Percentiles rank a stretch among this genome's conserved stretches.
These are phyloP conservation scores for Garcia nutans DNA, from an alignment of 345 rosid species.

Conservation along the genomic window DNA sequence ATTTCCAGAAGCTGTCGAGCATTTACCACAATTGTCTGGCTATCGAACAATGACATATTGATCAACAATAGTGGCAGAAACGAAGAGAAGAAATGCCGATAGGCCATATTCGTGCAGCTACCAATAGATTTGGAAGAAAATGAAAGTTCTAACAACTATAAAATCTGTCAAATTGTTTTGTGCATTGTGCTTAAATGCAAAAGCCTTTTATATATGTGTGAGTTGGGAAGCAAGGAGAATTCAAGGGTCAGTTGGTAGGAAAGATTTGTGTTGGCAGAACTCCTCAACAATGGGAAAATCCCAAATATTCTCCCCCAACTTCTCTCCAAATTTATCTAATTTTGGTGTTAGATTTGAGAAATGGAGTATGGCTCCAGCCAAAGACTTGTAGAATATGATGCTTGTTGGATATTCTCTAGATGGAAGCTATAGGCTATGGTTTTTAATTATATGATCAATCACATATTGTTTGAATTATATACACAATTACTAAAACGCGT, in stretches of 20 bases:
- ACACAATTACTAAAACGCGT: too few relatives aligned
- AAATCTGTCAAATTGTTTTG: background rate
- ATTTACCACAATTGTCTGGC: background rate
- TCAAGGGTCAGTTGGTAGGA: background rate
- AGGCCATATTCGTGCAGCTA: background rate
- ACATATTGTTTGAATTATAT: too few relatives aligned
- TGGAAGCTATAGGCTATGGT: too few relatives aligned
- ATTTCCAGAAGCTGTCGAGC: slow-evolving; percentile 2
- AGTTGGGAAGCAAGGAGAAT: background rate
- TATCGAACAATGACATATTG: background rate
- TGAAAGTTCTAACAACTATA: too few relatives aligned
- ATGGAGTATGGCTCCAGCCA: background rate
- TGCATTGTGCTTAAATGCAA: background rate
- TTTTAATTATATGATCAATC: too few relatives aligned
- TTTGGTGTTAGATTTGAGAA: background rate
- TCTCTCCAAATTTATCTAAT: background rate
- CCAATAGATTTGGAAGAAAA: too few relatives aligned
- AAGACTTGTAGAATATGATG: too few relatives aligned
- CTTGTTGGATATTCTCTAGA: too few relatives aligned
- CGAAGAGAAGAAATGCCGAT: background rate
- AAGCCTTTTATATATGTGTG: background rate
- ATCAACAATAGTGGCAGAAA: background rate
- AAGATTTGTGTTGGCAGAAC: background rate
- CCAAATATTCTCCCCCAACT: background rate
- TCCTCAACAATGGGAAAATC: background rate